Evolutionary conservation across 495 filamentous ascomycete species (phyloP).

Genomic region (Hypoxylon cercidicola): DNA sequence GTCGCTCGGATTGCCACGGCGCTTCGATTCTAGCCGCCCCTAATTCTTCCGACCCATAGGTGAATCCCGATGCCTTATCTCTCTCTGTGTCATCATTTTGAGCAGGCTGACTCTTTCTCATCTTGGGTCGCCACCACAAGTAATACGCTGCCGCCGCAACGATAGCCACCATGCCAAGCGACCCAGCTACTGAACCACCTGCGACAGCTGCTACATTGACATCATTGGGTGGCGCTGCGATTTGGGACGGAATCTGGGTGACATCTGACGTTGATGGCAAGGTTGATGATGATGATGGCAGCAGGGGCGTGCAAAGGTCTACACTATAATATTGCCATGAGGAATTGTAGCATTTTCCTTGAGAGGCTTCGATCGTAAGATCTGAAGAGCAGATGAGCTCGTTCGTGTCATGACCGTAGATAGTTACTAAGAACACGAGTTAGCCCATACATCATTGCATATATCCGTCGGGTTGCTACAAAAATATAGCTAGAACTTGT

Average conservation of each 20-base stretch:
- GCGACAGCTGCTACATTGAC: neutral
- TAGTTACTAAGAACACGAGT: neutral
- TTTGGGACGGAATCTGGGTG: neutral
- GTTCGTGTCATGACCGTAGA: neutral
- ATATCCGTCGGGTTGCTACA: neutral
- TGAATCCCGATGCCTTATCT: neutral
- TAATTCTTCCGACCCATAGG: neutral
- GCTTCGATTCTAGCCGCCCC: neutral
- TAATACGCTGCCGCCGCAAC: neutral
- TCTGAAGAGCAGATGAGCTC: constrained; percentile 1
- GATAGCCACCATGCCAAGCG: neutral
- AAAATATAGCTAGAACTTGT: no score
- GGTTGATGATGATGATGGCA: neutral
- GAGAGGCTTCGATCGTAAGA: neutral
- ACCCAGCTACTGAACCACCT: neutral
- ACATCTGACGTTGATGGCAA: neutral
- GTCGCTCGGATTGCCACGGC: neutral
- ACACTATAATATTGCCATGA: constrained; percentile 4
- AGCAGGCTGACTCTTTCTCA: neutral
- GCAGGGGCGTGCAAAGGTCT: neutral
- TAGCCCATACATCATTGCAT: neutral
- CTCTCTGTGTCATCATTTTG: neutral
- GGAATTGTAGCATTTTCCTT: neutral
- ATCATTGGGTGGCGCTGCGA: neutral
- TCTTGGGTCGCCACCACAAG: constrained; percentile 1